phyloP scores from a whole-genome alignment of 2,329 filamentous ascomycete genomes.

The Emericellopsis cladophorae region DNA sequence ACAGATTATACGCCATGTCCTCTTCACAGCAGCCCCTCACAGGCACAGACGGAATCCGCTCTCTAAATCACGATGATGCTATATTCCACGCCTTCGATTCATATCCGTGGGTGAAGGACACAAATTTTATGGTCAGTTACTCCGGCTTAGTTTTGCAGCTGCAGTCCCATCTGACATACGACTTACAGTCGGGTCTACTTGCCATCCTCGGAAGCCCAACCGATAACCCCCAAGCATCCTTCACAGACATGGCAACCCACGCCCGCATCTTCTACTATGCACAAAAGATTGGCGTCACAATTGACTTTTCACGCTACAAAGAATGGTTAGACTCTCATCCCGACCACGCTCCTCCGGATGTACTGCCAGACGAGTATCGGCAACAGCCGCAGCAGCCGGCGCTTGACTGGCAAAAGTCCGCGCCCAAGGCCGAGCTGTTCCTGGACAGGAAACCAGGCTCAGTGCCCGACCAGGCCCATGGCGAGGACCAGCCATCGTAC shows the following conservation, averaged over 20 bases:
- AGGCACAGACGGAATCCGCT: conserved; percentile 24
- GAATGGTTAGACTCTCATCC: conserved; percentile 37
- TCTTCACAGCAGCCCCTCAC: conserved; percentile 11
- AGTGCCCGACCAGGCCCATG: conserved; percentile 8
- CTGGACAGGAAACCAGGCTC: conserved; percentile 22
- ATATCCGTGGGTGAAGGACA: conserved; percentile 57
- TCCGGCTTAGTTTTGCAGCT: background rate
- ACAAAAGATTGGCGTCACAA: conserved; percentile 31
- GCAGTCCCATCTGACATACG: background rate
- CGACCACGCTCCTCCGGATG: conserved; percentile 18
- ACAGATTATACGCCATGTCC: background rate
- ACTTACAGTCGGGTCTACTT: conserved; percentile 39
- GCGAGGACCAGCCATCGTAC: conserved; percentile 51
- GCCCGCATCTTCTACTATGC: conserved; percentile 58
- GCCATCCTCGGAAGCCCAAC: conserved; percentile 48
- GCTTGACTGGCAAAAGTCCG: conserved; percentile 35
- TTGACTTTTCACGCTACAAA: conserved; percentile 59
- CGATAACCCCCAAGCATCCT: conserved; percentile 31
- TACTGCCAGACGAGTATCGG: conserved; percentile 21
- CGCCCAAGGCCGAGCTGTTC: conserved; percentile 32
- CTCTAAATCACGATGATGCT: conserved; percentile 22
- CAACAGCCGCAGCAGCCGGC: conserved; percentile 3
- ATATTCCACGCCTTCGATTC: conserved; percentile 49
- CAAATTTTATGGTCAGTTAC: conserved; percentile 47
- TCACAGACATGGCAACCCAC: conserved; percentile 46